Conservation (phyloP, 2,329 filamentous ascomycete genomes). For the Colletotrichum tamarilloi region DNA sequence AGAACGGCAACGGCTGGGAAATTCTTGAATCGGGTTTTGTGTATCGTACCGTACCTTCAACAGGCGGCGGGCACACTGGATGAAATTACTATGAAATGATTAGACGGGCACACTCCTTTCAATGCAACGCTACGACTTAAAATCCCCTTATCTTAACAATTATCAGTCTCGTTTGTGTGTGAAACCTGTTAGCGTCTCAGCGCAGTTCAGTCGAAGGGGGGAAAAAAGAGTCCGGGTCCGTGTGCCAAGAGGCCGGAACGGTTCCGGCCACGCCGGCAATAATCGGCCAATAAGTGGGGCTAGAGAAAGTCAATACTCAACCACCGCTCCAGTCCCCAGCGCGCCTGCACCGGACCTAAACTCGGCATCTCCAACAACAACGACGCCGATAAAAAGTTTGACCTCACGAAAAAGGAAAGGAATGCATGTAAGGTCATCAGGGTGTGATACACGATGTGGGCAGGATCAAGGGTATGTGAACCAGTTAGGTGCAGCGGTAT, state of each 20-base stretch:
- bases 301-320: slow-evolving; percentile 26
- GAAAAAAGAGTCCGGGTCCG: slow-evolving; percentile 10
- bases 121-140: background rate
- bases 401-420: background rate
- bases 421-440: background rate
- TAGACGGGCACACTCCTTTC: slow-evolving; percentile 1
- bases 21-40: background rate
- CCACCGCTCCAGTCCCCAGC: slow-evolving; percentile 17
- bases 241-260: slow-evolving; percentile 35
- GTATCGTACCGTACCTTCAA: slow-evolving; percentile 20
- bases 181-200: slow-evolving; percentile 34
- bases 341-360: background rate
- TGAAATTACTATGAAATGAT: background rate
- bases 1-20: background rate
- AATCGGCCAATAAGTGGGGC: slow-evolving; percentile 32
- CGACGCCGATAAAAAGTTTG: background rate
- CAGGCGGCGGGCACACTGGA: slow-evolving; percentile 1
- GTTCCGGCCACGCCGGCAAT: slow-evolving; percentile 36
- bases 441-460: background rate
- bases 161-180: background rate
- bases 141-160: slow-evolving; percentile 25
- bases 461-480: background rate
- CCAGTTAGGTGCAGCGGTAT: slow-evolving; percentile 1
- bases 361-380: slow-evolving; percentile 4
- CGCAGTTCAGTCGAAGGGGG: background rate